These are phyloP conservation scores for Cercophora scortea DNA, from an alignment of 495 filamentous ascomycete species.

Conservation along the genomic window DNA sequence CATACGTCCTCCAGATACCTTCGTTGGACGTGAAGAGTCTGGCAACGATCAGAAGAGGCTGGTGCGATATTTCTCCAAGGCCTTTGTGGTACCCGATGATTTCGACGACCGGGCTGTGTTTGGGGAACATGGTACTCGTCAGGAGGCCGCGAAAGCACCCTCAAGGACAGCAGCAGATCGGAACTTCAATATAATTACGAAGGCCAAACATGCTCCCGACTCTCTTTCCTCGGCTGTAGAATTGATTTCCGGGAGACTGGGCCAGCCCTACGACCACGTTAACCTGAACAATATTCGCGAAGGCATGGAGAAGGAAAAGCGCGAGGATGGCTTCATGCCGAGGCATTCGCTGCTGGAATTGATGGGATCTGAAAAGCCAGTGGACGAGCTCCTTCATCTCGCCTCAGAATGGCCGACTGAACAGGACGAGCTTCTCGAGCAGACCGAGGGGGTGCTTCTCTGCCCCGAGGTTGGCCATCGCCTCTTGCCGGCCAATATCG, in stretches of 20 bases:
- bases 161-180: too few species aligned
- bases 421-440: constrained; percentile 5
- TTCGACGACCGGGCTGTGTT: constrained; percentile 15
- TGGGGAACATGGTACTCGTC: not conserved
- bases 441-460: constrained; percentile 1
- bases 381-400: constrained; percentile 3
- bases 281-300: constrained; percentile 8
- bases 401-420: constrained; percentile 14
- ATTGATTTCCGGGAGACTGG: too few species aligned
- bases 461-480: constrained; percentile 6
- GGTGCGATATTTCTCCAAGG: constrained; percentile 2
- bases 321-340: constrained; percentile 15
- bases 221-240: too few species aligned
- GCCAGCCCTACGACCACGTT: not conserved
- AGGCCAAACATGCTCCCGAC: too few species aligned
- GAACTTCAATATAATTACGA: too few species aligned
- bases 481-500: constrained; percentile 1
- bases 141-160: not conserved
- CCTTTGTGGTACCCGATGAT: constrained; percentile 21
- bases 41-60: constrained; percentile 1
- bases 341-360: constrained; percentile 17
- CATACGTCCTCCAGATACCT: constrained; percentile 3
- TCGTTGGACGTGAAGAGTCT: not conserved
- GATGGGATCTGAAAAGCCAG: not conserved
- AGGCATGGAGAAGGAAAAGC: constrained; percentile 4